Conservation (phyloP, 495 filamentous ascomycete genomes). For the Podospora pseudocomata region DNA sequence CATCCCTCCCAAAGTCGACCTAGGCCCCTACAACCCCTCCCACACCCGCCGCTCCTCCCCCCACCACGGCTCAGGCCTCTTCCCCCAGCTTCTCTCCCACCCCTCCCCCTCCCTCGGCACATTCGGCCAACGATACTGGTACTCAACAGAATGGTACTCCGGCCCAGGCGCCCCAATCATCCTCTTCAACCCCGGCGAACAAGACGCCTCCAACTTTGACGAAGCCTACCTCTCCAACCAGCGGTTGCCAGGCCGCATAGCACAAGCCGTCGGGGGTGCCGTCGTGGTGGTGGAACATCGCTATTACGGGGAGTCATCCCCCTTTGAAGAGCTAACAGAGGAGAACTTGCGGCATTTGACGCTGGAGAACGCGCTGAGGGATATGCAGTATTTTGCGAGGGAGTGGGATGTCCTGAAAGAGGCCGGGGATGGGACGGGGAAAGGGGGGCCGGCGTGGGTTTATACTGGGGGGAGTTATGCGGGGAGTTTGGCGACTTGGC, state of each 20-base stretch:
- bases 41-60: too few relatives aligned
- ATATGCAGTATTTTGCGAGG: conserved; percentile 61
- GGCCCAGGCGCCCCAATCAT: conserved; percentile 39
- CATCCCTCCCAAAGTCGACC: not conserved
- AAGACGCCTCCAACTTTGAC: conserved; percentile 47
- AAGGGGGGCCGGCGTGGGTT: conserved; percentile 56
- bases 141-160: conserved; percentile 29
- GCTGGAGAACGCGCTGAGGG: conserved; percentile 58
- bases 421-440: not conserved
- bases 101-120: conserved; percentile 30
- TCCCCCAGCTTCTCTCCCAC: conserved; percentile 38
- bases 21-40: not conserved
- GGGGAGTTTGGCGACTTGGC: conserved; percentile 62
- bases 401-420: conserved; percentile 49
- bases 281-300: conserved; percentile 58
- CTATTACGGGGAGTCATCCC: conserved; percentile 61
- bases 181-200: conserved; percentile 55
- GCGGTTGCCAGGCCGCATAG: conserved; percentile 47
- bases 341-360: conserved; percentile 61
- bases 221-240: conserved; percentile 37
- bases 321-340: conserved; percentile 51
- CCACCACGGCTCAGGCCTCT: conserved; percentile 25
- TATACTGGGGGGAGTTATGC: conserved; percentile 62
- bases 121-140: conserved; percentile 37
- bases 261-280: conserved; percentile 53